Percentiles rank a stretch among this genome's conserved stretches.
Evolutionary conservation across 2,329 filamentous ascomycete species (phyloP).

Genomic region (Microascus cirrosus): DNA sequence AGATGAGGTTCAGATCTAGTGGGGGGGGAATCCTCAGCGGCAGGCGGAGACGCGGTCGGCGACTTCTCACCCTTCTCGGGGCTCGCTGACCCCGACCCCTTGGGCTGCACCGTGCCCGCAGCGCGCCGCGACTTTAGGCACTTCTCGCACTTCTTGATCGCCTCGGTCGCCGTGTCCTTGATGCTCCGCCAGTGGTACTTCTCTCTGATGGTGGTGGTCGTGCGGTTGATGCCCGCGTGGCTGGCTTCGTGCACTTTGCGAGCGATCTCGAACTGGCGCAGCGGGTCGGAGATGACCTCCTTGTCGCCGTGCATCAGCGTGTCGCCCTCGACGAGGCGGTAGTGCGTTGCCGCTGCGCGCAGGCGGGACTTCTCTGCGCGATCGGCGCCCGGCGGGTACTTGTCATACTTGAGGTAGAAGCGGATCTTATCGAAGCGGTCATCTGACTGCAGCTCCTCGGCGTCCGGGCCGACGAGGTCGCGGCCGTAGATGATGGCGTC

Average conservation of each 20-base stretch:
- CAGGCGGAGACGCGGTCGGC: background rate
- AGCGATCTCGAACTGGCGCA: constrained; percentile 83
- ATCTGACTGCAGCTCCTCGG: constrained; percentile 9
- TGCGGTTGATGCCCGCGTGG: constrained; percentile 97
- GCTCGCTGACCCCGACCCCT: background rate
- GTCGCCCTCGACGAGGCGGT: constrained; percentile 69
- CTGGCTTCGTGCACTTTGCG: constrained; percentile 59
- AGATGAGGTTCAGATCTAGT: background rate
- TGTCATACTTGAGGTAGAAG: constrained; percentile 89
- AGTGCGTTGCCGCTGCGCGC: constrained; percentile 87
- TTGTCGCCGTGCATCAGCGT: constrained; percentile 96
- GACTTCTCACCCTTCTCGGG: constrained; percentile 2
- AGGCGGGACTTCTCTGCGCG: constrained; percentile 91
- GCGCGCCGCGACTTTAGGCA: constrained; percentile 71
- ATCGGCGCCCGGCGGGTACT: constrained; percentile 88
- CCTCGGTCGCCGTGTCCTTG: constrained; percentile 91
- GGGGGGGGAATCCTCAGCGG: constrained; percentile 3
- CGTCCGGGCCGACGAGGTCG: constrained; percentile 39
- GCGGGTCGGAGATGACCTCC: constrained; percentile 86
- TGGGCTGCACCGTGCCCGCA: background rate
- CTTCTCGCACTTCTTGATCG: constrained; percentile 82
- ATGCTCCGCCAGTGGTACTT: constrained; percentile 96
- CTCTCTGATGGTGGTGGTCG: constrained; percentile 85
- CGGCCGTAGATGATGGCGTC: constrained; percentile 72
- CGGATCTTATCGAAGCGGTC: constrained; percentile 92